Conservation (phyloP, 805 yeast species). For the Wickerhamomyces silvicola region DNA sequence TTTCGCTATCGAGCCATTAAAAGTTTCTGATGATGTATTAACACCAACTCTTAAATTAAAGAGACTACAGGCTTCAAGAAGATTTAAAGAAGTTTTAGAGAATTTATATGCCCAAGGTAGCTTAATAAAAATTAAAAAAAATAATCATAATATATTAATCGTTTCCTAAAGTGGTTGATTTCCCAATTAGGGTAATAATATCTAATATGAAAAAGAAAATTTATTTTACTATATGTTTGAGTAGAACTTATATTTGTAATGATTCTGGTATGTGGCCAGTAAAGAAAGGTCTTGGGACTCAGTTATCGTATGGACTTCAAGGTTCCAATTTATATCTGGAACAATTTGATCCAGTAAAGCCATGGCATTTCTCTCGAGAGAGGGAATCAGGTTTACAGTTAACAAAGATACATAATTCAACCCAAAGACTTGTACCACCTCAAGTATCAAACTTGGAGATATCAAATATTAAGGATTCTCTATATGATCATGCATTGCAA, state of each 20-base stretch:
- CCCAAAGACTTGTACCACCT: conserved; percentile 4
- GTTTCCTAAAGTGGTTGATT: too few relatives aligned
- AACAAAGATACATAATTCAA: conserved; percentile 8
- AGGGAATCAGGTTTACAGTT: conserved; percentile 17
- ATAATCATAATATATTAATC: too few relatives aligned
- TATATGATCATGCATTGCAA: background rate
- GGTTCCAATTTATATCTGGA: conserved; percentile 26
- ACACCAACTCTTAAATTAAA: conserved; percentile 64
- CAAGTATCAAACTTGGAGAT: conserved; percentile 4
- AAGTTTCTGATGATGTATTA: conserved; percentile 50
- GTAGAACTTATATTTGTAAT: too few relatives aligned
- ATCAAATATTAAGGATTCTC: background rate
- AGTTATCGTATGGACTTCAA: conserved; percentile 35
- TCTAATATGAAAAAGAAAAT: too few relatives aligned
- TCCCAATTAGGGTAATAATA: too few relatives aligned
- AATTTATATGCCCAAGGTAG: conserved; percentile 44
- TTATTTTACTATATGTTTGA: too few relatives aligned
- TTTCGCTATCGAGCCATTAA: conserved; percentile 53
- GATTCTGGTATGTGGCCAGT: conserved; percentile 38
- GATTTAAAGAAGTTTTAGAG: conserved; percentile 34
- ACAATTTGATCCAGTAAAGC: conserved; percentile 11
- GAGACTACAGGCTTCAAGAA: conserved; percentile 38
- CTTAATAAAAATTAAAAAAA: background rate
- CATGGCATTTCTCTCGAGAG: conserved; percentile 23
- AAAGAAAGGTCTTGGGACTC: conserved; percentile 35